phyloP scores from a whole-genome alignment of 805 yeast species.

The Wickerhamomyces hampshirensis region DNA sequence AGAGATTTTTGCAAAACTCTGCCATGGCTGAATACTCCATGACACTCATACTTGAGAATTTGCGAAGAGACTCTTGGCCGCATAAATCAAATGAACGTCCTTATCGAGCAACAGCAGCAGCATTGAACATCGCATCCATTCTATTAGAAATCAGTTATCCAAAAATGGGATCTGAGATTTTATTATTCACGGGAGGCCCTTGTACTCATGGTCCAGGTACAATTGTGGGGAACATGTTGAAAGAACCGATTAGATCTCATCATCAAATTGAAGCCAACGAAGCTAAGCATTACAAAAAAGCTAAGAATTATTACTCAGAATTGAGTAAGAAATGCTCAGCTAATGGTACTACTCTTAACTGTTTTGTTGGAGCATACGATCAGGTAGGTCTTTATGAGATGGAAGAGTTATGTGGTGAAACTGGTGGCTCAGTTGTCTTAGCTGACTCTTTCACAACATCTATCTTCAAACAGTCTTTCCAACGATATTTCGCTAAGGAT shows the following conservation, averaged over 20 bases:
- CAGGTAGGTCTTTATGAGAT: conserved; percentile 66
- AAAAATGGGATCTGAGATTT: conserved; percentile 48
- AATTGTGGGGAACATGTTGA: conserved; percentile 50
- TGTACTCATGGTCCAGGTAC: conserved; percentile 63
- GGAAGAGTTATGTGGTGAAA: conserved; percentile 50
- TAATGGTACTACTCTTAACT: conserved; percentile 50
- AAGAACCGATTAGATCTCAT: conserved; percentile 64
- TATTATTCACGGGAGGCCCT: conserved; percentile 58
- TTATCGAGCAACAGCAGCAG: conserved; percentile 55
- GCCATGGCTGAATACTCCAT: conserved; percentile 42
- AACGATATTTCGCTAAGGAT: conserved; percentile 42
- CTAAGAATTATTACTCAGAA: conserved; percentile 42
- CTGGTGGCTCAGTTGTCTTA: conserved; percentile 61
- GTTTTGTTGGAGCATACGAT: conserved; percentile 64
- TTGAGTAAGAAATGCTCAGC: conserved; percentile 43
- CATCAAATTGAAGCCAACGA: conserved; percentile 49
- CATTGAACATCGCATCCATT: conserved; percentile 44
- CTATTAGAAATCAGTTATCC: conserved; percentile 35
- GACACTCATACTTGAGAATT: conserved; percentile 41
- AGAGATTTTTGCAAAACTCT: conserved; percentile 17
- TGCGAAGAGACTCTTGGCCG: conserved; percentile 47
- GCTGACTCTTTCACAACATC: conserved; percentile 64
- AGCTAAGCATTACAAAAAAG: conserved; percentile 36
- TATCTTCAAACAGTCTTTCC: conserved; percentile 61
- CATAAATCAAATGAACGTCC: conserved; percentile 40